Base-by-base conservation (phyloP, 2,329 filamentous ascomycete species). In the Aspergillus ochraceus region DNA sequence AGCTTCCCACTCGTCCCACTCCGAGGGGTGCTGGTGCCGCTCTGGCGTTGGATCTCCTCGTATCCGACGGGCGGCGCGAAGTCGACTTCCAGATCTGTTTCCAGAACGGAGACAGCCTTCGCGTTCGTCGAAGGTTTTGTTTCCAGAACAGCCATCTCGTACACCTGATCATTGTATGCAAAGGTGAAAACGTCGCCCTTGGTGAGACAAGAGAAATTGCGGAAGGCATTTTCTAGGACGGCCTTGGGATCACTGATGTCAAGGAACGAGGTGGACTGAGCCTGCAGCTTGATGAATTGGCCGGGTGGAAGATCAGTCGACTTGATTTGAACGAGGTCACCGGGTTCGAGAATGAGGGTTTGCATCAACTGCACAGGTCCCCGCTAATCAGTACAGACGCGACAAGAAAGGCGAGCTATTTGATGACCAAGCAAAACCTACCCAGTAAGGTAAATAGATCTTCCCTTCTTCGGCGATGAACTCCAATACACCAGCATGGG, bases 221-320 rank as follows among this genome's bases (percentile, higher is more conserved):
- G 89, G 78, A 99, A 97, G 0, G 92, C 94, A 69, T 95, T 95
- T 78, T 99, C 95, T 30, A 99, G 87, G 12, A 99, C 95, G 46
- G 95, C 95, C 79, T 97, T 97, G 22, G 95, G 95, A 70, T 99
- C 95, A 69, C 90, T 94, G 73, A 99, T 98, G 50, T 98, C 94
- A 64, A 99, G 89, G 78, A 99, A 99, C 68, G 89, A 90, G 55
- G 90, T 88, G 22, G 91, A 93, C 78, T 99, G 95, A 0, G 95
- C 91, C 79, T 99, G 94, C 9, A 99, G 86, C 79, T 99, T 99
- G 80, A 99, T 96, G 76, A 97, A 89, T 64, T 88, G 89, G 36
- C 95, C 95, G 0, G 94, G 88, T 54, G 93, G 91, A 17, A 99
- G 85, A 47, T 96, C 94, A 2, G 95, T 98, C 9, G 92, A 96